A percentile compares a stretch with the other conserved stretches of the same genome.
These are phyloP conservation scores for Pseudogymnoascus sp. DNA, from an alignment of 2,329 filamentous ascomycete species.

Conservation along the genomic window DNA sequence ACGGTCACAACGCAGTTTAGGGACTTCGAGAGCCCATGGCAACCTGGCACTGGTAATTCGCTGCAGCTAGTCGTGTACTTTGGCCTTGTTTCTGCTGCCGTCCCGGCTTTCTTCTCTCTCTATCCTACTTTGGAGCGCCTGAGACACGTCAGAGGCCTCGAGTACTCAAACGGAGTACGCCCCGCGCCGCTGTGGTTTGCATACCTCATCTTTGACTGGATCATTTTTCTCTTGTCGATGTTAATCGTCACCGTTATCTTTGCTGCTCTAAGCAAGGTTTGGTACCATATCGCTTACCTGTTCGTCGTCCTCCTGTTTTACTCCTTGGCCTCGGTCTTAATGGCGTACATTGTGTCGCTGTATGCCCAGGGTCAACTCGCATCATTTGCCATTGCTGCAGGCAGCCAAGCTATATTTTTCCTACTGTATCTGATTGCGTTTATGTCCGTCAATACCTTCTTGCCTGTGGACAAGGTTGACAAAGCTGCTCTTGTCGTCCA, in stretches of 20 bases:
- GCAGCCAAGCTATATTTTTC: constrained; percentile 65
- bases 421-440: constrained; percentile 66
- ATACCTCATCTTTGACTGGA: constrained; percentile 73
- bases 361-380: constrained; percentile 72
- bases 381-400: constrained; percentile 76
- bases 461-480: constrained; percentile 63
- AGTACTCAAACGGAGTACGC: constrained; percentile 87
- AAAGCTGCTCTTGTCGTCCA: constrained; percentile 59
- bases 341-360: constrained; percentile 76
- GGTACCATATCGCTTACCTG: constrained; percentile 74
- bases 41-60: constrained; percentile 60
- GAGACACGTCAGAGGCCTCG: constrained; percentile 69
- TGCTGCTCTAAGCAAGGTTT: constrained; percentile 51
- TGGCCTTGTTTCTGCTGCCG: constrained; percentile 67
- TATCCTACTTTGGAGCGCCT: constrained; percentile 83
- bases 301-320: constrained; percentile 77
- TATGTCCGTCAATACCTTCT: constrained; percentile 66
- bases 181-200: constrained; percentile 78
- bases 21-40: constrained; percentile 67
- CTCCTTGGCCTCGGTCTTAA: constrained; percentile 66
- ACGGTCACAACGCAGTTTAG: constrained; percentile 67
- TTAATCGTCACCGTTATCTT: constrained; percentile 64
- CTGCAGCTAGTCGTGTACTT: constrained; percentile 78
- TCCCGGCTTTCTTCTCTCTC: constrained; percentile 78
- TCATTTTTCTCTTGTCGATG: constrained; percentile 60